Evolutionary conservation across 306 rosid genomes (phyloP).

Genomic region (Cicer pinnatifidum): DNA sequence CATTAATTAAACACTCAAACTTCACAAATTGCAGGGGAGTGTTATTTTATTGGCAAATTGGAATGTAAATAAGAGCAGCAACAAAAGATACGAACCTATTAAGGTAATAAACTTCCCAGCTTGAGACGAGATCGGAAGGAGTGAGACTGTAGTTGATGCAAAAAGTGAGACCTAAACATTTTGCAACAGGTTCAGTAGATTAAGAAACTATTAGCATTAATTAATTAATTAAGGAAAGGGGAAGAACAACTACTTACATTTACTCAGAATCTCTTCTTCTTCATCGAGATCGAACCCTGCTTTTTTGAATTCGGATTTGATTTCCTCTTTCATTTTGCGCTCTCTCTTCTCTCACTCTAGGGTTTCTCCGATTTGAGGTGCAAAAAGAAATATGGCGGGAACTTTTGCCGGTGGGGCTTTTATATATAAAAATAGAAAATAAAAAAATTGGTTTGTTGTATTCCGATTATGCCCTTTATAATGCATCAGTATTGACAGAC

Average conservation of each 20-base stretch:
- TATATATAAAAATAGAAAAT: neutral
- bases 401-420: conserved; percentile 24
- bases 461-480: conserved; percentile 38
- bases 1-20: conserved; percentile 9
- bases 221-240: conserved; percentile 1
- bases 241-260: conserved; percentile 58
- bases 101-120: conserved; percentile 92
- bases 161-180: conserved; percentile 65
- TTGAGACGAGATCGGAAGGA: conserved; percentile 80
- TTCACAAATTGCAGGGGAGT: conserved; percentile 4
- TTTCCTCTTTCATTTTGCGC: conserved; percentile 76
- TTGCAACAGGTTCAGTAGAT: conserved; percentile 23
- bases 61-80: too few species aligned
- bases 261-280: conserved; percentile 71
- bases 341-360: conserved; percentile 49
- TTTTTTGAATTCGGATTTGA: conserved; percentile 65
- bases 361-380: conserved; percentile 54
- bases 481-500: neutral
- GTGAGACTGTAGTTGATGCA: conserved; percentile 74
- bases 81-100: conserved; percentile 62
- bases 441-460: neutral
- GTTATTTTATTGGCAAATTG: neutral
- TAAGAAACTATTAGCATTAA: neutral
- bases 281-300: conserved; percentile 63
- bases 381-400: conserved; percentile 69